These are phyloP conservation scores for Allomyces macrogynus DNA, from an alignment of 192 early-diverging fungal genomes.

Conservation along the genomic window DNA sequence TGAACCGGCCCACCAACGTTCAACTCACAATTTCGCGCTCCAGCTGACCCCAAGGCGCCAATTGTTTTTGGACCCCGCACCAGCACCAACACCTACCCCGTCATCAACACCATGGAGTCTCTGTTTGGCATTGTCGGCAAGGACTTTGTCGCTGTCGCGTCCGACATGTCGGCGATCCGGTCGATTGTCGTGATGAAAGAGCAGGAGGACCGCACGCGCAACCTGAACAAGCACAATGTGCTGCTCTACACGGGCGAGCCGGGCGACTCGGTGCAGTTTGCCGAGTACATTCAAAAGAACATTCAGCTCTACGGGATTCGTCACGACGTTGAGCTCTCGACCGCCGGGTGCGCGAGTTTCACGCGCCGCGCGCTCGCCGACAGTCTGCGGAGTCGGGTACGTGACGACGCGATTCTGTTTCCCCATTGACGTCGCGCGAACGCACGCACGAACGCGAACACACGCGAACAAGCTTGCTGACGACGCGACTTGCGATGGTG, in stretches of 20 bases:
- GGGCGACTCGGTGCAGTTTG: conserved; percentile 82
- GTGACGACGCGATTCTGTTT: too few relatives aligned
- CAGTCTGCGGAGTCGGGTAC: conserved; percentile 60
- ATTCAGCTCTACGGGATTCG: conserved; percentile 73
- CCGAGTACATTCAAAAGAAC: conserved; percentile 89
- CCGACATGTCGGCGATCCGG: conserved; percentile 51
- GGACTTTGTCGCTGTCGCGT: conserved; percentile 75
- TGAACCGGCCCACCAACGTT: too few relatives aligned
- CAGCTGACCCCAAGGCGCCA: not conserved
- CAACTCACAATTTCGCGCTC: not conserved
- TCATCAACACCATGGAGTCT: conserved; percentile 37
- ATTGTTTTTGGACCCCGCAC: not conserved
- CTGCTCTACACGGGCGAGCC: conserved; percentile 76
- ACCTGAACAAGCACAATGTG: conserved; percentile 57
- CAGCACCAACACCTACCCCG: not conserved
- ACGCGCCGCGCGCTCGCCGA: conserved; percentile 66
- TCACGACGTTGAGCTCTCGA: conserved; percentile 61
- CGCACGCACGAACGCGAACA: too few relatives aligned
- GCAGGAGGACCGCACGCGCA: conserved; percentile 76
- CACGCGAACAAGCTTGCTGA: too few relatives aligned
- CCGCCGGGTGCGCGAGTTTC: conserved; percentile 59
- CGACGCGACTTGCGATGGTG: too few relatives aligned
- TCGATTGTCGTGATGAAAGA: conserved; percentile 84
- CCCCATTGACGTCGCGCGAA: too few relatives aligned
- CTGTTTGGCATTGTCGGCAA: conserved; percentile 82